Conservation (phyloP, 2,329 filamentous ascomycete species). For the Fusarium oligoseptatum region DNA sequence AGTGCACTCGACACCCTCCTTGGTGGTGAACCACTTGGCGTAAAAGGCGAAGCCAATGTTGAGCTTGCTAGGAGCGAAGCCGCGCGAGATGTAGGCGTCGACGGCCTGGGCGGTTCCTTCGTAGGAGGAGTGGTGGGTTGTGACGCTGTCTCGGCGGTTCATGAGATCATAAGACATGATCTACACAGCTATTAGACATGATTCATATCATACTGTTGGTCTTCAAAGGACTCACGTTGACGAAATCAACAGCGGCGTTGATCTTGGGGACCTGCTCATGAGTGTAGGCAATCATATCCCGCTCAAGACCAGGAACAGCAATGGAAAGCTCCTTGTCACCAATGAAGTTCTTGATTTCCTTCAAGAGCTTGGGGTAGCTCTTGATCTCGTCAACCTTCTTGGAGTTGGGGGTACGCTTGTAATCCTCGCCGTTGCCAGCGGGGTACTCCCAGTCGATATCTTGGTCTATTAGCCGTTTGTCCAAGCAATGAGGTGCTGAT, state of each 20-base stretch:
- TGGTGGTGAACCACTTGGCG: slow-evolving; percentile 74
- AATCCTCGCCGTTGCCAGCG: slow-evolving; percentile 77
- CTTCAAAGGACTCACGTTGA: slow-evolving; percentile 61
- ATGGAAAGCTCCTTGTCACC: slow-evolving; percentile 74
- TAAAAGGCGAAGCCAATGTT: slow-evolving; percentile 79
- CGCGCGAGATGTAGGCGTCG: slow-evolving; percentile 70
- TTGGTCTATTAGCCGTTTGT: not conserved
- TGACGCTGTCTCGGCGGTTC: slow-evolving; percentile 77
- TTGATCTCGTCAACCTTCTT: slow-evolving; percentile 71
- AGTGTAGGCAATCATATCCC: slow-evolving; percentile 78
- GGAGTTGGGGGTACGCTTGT: slow-evolving; percentile 71
- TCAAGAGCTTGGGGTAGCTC: slow-evolving; percentile 72
- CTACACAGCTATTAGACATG: slow-evolving; percentile 24
- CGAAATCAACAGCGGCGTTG: slow-evolving; percentile 71
- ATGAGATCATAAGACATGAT: slow-evolving; percentile 81
- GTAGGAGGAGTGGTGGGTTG: slow-evolving; percentile 74
- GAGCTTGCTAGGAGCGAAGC: slow-evolving; percentile 67
- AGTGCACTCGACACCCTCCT: slow-evolving; percentile 60
- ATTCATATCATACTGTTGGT: fast-evolving
- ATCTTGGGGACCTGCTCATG: slow-evolving; percentile 68
- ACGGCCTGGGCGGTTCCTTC: slow-evolving; percentile 66
- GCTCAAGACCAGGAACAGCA: slow-evolving; percentile 72
- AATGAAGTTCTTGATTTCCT: slow-evolving; percentile 69
- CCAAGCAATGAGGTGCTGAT: slow-evolving; percentile 24
- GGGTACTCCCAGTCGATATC: slow-evolving; percentile 78